These are phyloP conservation scores for Murraya koenigii DNA, from an alignment of 345 rosid species.

Conservation along the genomic window DNA sequence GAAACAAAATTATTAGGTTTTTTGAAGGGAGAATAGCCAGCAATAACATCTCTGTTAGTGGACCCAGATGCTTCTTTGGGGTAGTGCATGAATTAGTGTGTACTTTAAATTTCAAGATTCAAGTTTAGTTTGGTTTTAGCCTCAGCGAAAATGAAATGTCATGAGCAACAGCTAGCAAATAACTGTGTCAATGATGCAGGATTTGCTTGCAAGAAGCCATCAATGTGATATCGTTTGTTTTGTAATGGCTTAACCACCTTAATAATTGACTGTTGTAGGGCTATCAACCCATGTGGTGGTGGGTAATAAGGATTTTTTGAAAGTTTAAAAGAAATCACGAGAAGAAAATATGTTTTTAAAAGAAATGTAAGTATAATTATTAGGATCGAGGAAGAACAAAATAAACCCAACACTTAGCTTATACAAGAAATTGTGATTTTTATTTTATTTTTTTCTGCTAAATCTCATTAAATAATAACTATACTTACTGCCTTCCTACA, in stretches of 20 bases:
- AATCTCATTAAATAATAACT: too few relatives aligned
- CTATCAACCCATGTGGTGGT: slow-evolving; percentile 33
- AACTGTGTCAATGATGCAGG: slow-evolving; percentile 4
- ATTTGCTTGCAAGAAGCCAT: slow-evolving; percentile 12
- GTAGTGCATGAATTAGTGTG: not conserved
- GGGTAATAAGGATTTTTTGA: slow-evolving; percentile 1
- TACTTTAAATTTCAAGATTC: not conserved
- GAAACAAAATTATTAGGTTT: slow-evolving; percentile 8
- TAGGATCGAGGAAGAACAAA: not conserved
- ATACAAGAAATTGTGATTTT: too few relatives aligned
- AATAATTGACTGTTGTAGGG: slow-evolving; percentile 35
- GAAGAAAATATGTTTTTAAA: not conserved
- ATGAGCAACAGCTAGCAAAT: slow-evolving; percentile 28
- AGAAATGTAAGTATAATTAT: too few relatives aligned
- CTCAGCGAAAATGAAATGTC: slow-evolving; percentile 25
- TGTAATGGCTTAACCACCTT: slow-evolving; percentile 32
- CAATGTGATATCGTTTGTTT: slow-evolving; percentile 13
- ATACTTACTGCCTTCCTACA: not conserved
- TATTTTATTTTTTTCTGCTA: too few relatives aligned
- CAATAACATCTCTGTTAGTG: slow-evolving; percentile 13
- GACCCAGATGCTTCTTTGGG: slow-evolving; percentile 21
- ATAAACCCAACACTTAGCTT: not conserved
- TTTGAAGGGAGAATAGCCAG: not conserved
- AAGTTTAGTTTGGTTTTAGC: not conserved
- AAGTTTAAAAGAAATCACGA: not conserved